A percentile compares a stretch with the other conserved stretches of the same genome.
Evolutionary conservation across 768 basidiomycete species (phyloP).

Genomic region (Asterophora lycoperdoides): DNA sequence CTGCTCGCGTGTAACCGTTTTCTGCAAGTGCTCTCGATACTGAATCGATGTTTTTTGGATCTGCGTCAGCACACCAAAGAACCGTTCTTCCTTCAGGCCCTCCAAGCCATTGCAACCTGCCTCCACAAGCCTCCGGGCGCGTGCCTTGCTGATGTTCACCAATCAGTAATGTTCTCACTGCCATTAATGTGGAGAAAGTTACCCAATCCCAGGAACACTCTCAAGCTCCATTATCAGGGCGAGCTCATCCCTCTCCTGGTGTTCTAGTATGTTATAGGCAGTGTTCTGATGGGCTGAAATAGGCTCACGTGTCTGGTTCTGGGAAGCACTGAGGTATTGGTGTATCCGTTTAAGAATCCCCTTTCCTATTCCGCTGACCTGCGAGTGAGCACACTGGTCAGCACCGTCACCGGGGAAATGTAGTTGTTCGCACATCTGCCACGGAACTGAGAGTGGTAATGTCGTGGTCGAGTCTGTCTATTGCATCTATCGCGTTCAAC

Average conservation of each 20-base stretch:
- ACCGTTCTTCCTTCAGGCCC: slow-evolving; percentile 38
- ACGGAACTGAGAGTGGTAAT: slow-evolving; percentile 4
- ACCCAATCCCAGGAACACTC: slow-evolving; percentile 4
- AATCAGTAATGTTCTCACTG: background rate
- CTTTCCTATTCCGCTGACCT: slow-evolving; percentile 27
- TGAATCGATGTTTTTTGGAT: slow-evolving; percentile 34
- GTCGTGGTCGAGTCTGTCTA: slow-evolving; percentile 6
- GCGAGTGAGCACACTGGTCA: background rate
- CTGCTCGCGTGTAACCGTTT: slow-evolving; percentile 34
- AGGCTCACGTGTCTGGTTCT: slow-evolving; percentile 4
- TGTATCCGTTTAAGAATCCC: slow-evolving; percentile 40
- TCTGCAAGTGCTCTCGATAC: slow-evolving; percentile 37
- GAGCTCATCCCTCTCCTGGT: background rate
- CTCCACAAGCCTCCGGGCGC: slow-evolving; percentile 42
- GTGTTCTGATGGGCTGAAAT: background rate
- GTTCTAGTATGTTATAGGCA: slow-evolving; percentile 1
- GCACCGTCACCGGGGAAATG: background rate
- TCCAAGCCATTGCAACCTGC: slow-evolving; percentile 44
- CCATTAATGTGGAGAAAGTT: background rate
- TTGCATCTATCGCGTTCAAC: background rate
- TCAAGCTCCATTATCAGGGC: slow-evolving; percentile 4
- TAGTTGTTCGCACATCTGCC: background rate
- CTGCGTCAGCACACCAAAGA: slow-evolving; percentile 32
- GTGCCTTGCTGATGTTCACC: slow-evolving; percentile 22
- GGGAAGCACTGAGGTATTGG: slow-evolving; percentile 26